These are phyloP conservation scores for Endocladia muricata DNA, from an alignment of 31 red algal genomes.

Conservation along the genomic window DNA sequence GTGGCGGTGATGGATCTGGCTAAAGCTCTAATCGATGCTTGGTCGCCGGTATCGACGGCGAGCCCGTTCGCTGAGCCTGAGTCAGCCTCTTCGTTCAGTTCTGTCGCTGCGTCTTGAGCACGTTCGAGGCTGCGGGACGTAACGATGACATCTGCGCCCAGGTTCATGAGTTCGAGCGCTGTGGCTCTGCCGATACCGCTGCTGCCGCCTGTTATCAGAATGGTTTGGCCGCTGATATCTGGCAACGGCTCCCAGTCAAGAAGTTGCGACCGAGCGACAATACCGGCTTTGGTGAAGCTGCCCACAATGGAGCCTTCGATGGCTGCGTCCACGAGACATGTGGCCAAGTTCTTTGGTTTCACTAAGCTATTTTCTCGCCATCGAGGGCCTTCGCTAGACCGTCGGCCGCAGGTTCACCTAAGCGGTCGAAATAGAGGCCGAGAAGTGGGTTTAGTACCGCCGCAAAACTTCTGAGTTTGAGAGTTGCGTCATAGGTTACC, in stretches of 20 bases:
- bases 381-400: no score
- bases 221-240: neutral
- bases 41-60: neutral
- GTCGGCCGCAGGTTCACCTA: no score
- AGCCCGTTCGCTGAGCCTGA: neutral
- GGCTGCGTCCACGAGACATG: no score
- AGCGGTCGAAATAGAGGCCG: no score
- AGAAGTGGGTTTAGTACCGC: no score
- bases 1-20: neutral
- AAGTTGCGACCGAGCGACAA: neutral
- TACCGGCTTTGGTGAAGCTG: neutral
- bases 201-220: constrained; percentile 59
- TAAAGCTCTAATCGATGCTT: neutral
- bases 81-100: neutral
- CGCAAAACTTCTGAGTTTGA: no score
- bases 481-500: no score
- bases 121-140: neutral
- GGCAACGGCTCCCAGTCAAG: neutral
- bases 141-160: constrained; percentile 50
- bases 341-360: no score
- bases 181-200: constrained; percentile 49
- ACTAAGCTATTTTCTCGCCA: no score
- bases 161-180: constrained; percentile 29
- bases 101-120: neutral
- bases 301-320: no score